Evolutionary conservation across 2,329 filamentous ascomycete species (phyloP).

Genomic region (Chrysoporthe austroafricana): DNA sequence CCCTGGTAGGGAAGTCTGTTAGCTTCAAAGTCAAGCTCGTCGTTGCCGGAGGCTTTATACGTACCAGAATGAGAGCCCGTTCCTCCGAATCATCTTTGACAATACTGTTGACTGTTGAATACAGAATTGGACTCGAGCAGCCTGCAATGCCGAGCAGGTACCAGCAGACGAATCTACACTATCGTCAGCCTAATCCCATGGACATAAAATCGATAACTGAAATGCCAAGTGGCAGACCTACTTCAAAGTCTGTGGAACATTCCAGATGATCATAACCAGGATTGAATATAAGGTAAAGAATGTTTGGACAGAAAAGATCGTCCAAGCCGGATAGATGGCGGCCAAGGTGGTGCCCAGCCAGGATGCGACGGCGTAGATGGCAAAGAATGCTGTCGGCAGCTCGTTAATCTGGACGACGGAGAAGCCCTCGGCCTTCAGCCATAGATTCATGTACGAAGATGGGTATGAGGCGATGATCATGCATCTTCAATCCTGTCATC

Average conservation of each 20-base stretch:
- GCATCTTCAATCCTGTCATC: constrained; percentile 37
- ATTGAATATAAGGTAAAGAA: constrained; percentile 47
- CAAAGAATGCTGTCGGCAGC: constrained; percentile 52
- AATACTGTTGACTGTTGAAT: constrained; percentile 48
- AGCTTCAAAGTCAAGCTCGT: background rate
- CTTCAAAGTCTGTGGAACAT: constrained; percentile 53
- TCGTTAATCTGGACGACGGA: constrained; percentile 53
- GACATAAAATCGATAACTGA: background rate
- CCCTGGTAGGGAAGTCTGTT: constrained; percentile 35
- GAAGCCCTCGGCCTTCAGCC: constrained; percentile 54
- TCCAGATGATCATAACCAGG: constrained; percentile 52
- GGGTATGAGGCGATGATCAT: constrained; percentile 52
- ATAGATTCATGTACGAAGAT: constrained; percentile 53
- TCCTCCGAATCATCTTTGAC: constrained; percentile 46
- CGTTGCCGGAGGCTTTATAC: constrained; percentile 18
- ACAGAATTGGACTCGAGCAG: constrained; percentile 46
- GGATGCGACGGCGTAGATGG: constrained; percentile 52
- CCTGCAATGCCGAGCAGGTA: constrained; percentile 45
- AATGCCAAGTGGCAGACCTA: constrained; percentile 30
- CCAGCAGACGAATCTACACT: constrained; percentile 44
- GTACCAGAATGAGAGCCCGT: constrained; percentile 43
- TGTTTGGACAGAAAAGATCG: constrained; percentile 48
- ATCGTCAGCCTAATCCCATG: constrained; percentile 12
- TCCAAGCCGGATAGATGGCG: constrained; percentile 54
- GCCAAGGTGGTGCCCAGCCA: constrained; percentile 55